Evolutionary conservation across 352 stramenopile species (phyloP), one percentile per base, ranked within the genome.

Genomic region (Globisporangium rhizosaccharum): DNA sequence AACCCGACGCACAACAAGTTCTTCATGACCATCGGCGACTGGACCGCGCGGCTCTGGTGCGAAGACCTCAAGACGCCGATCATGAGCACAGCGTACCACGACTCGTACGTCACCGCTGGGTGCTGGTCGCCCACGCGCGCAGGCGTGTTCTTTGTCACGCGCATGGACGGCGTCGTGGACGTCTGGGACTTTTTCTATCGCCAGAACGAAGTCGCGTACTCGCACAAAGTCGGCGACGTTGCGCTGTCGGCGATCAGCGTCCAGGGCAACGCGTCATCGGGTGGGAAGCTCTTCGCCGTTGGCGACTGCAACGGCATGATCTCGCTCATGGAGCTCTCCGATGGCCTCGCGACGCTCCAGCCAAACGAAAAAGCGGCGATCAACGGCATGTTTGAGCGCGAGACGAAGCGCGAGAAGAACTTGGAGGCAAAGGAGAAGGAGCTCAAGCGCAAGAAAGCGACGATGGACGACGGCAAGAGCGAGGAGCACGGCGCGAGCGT

Each of bases 1-100:
- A 99, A 99, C 65, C 96, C 96, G 39, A 96, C 85, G n/a, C 91
- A 98, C 68, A 97, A 96, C 73, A 98, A 99, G 67, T 99, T 97
- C 65, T 99, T 98, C 75, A 87, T 99, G 74, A 98, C 94, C 14
- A 92, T 99, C 30, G 96, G 96, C 18, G 96, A 99, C 74, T 99
- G 96, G 96, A 98, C 94, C 15, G 94, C 96, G 50, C 79, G 90
- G 26, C 85, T 99, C 54, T 99, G 96, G 96, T 96, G 91, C 57
- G 96, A 99, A 52, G 96, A 99, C 65, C 71, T 98, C 51, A 98
- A 97, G 68, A 98, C 94, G 39, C 96, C 96, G 12, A 98, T 99
- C 71, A 98, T 99, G 84, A 98, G 90, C 63, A 98, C 96, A 0
- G 95, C 91, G 36, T 99, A 98, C 71, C 92, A 98, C 75, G 82